Base-by-base conservation (phyloP, 345 rosid species). In the Gossypium ekmanianum region DNA sequence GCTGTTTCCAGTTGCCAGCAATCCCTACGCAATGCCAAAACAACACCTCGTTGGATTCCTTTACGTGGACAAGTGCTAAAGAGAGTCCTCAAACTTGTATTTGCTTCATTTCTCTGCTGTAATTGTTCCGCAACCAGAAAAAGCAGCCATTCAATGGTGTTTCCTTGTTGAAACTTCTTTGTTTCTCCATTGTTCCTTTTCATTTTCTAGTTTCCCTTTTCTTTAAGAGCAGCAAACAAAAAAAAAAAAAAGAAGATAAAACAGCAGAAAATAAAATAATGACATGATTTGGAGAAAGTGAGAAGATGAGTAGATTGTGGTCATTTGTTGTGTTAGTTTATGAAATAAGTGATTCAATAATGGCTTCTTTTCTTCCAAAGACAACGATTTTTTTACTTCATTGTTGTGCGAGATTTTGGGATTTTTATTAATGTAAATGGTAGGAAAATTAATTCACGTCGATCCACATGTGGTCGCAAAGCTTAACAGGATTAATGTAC, bases 21-120 rank as follows among this genome's bases (percentile, higher is more conserved):
- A 20, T 34, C 41, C 55, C n/a, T 8, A 9, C 18, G 3, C 4
- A 34, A 29, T 51, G 61, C 61, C 61, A 11, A 52, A 70, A 26
- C 41, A 29, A 17, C 48, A 11, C 74, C 74, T 34, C 61, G 61
- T 70, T 70, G 61, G 74, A 18, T 70, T 70, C 74, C 74, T 70
- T 5, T 52, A 34, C 74, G 74, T 29, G 74, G 74, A 26, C 10
- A 34, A 70, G 74, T 70, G 9, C 61, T 70, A 7, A 70, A 52
- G 48, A 52, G 61, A 70, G 11, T 39, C 16, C 61, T 70, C n/a
- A 70, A 54, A 34, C 61, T n/a, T n/a, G 27, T 52, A 2, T 70
- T 70, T 18, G 41, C 27, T n/a, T 54, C 61, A 14, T 51, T 45
- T 9, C 24, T 50, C 14, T 27, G 24, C 45, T 10, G 11, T 27